A percentile compares a stretch with the other conserved stretches of the same genome.
These are phyloP conservation scores for Cucurbita argyrosperma DNA, from an alignment of 306 rosid genomes.

Conservation along the genomic window DNA sequence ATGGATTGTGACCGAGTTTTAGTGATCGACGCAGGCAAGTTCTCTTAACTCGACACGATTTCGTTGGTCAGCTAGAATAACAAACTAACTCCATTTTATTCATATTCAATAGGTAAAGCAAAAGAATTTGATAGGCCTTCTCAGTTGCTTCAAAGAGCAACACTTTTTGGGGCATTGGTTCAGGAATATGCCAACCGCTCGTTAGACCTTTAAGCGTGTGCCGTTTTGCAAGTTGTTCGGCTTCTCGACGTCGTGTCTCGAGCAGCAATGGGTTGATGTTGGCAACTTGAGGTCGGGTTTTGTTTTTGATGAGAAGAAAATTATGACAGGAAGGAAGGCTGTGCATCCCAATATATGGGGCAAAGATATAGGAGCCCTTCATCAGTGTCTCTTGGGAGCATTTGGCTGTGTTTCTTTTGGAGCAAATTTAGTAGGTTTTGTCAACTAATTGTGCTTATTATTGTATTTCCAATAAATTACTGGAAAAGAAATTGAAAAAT, in stretches of 20 bases:
- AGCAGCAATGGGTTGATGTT: neutral
- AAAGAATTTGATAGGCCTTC: slow-evolving; percentile 1
- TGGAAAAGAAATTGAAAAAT: no score
- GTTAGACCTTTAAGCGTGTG: neutral
- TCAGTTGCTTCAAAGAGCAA: slow-evolving; percentile 1
- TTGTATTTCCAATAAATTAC: no score
- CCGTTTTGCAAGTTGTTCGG: neutral
- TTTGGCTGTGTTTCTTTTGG: neutral
- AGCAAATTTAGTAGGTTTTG: neutral
- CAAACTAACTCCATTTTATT: neutral
- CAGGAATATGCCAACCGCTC: slow-evolving; percentile 7
- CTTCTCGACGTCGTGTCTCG: neutral
- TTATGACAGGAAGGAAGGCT: neutral
- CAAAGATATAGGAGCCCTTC: neutral
- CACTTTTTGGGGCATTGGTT: slow-evolving; percentile 7
- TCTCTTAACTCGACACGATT: neutral
- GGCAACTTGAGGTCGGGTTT: neutral
- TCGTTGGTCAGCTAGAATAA: neutral
- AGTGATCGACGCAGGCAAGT: slow-evolving; percentile 9
- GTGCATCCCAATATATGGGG: neutral
- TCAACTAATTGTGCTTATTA: no score
- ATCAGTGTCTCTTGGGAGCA: neutral
- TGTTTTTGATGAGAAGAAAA: neutral
- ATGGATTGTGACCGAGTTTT: slow-evolving; percentile 7
- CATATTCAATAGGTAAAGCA: neutral